Percentiles rank a stretch among this genome's conserved stretches.
Evolutionary conservation across 106 monocot species (phyloP).

Genomic region (Platanthera guangdongensis): DNA sequence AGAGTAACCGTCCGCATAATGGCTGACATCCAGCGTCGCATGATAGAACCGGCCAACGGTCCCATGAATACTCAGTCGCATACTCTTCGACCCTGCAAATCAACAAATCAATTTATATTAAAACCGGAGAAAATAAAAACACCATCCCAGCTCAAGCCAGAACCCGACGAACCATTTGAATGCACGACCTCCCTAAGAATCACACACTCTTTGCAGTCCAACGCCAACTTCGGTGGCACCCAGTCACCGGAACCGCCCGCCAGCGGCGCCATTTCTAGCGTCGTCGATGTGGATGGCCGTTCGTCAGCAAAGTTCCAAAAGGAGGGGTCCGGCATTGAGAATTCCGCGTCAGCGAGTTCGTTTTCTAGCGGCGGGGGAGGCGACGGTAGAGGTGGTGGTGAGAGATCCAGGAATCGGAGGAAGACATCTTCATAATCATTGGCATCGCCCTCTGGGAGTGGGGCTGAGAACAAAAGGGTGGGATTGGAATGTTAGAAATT

Average conservation of each 20-base stretch:
- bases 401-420: constrained; percentile 6
- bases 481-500: no score
- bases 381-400: neutral
- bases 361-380: neutral
- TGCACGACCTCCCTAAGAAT: constrained; percentile 47
- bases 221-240: neutral
- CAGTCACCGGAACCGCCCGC: neutral
- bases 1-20: constrained; percentile 7
- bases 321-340: neutral
- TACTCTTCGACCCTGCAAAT: constrained; percentile 13
- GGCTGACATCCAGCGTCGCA: constrained; percentile 19
- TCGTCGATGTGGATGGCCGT: neutral
- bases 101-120: neutral
- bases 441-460: neutral
- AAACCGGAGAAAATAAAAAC: neutral
- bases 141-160: neutral
- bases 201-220: constrained; percentile 39
- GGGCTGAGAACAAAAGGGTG: neutral
- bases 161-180: constrained; percentile 22
- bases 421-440: neutral
- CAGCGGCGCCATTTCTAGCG: neutral
- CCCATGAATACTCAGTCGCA: constrained; percentile 52
- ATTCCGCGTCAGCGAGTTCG: neutral
- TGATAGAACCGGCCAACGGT: constrained; percentile 36
- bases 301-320: neutral